Percentiles rank a stretch among this genome's conserved stretches.
phyloP scores from a whole-genome alignment of 2,329 filamentous ascomycete species.

The Penicillium sp. region DNA sequence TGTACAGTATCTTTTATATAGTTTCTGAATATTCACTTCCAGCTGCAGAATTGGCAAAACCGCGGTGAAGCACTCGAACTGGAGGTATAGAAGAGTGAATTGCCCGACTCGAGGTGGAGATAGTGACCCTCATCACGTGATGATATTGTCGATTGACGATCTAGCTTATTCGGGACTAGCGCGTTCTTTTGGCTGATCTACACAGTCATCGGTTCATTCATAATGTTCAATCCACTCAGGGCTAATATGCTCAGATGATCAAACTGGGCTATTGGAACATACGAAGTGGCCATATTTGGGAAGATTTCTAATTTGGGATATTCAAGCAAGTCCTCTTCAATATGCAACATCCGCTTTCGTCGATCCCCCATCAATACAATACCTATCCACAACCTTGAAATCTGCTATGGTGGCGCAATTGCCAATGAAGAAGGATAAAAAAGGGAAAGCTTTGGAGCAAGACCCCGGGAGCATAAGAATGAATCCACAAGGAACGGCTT shows the following conservation, averaged over 20 bases:
- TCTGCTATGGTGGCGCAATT: no score
- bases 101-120: neutral
- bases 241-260: neutral
- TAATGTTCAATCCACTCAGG: neutral
- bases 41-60: neutral
- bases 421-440: no score
- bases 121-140: neutral
- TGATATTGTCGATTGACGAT: neutral
- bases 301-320: neutral
- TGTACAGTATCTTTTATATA: neutral
- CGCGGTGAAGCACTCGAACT: neutral
- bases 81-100: constrained; percentile 4
- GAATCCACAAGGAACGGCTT: no score
- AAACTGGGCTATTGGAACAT: neutral
- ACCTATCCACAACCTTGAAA: no score
- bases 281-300: neutral
- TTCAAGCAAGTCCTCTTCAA: no score
- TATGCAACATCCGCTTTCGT: no score
- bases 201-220: neutral
- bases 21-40: neutral
- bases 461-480: no score
- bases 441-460: no score
- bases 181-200: neutral
- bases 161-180: neutral
- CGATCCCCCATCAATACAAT: no score